Percentiles rank a stretch among this genome's conserved stretches.
Evolutionary conservation across 169 alveolate species (phyloP).

Genomic region (Fabrea salina): DNA sequence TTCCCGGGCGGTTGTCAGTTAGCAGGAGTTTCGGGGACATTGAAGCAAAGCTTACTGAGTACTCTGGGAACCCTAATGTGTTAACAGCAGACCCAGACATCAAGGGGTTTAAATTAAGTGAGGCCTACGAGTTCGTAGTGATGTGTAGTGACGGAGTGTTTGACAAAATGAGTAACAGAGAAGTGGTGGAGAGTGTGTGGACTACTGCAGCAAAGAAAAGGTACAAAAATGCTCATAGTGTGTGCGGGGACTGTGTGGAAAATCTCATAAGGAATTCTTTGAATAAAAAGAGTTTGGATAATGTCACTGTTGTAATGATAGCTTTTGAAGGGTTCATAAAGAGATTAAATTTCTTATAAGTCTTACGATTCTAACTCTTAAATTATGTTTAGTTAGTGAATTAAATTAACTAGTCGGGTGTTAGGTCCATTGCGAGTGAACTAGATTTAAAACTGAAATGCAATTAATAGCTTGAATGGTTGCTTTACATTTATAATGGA

Average conservation of each 20-base stretch:
- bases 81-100: slow-evolving; percentile 73
- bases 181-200: slow-evolving; percentile 53
- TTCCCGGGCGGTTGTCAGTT: slow-evolving; percentile 61
- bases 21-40: slow-evolving; percentile 34
- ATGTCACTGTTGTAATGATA: slow-evolving; percentile 74
- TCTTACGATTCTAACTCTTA: too few relatives aligned
- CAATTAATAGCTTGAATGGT: too few relatives aligned
- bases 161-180: slow-evolving; percentile 51
- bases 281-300: slow-evolving; percentile 68
- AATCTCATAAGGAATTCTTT: slow-evolving; percentile 50
- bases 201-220: slow-evolving; percentile 29
- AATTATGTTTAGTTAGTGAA: too few relatives aligned
- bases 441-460: too few relatives aligned
- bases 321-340: slow-evolving; percentile 50
- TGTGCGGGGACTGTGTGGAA: slow-evolving; percentile 62
- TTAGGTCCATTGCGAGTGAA: too few relatives aligned
- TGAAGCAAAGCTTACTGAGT: slow-evolving; percentile 62
- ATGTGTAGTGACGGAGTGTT: slow-evolving; percentile 72
- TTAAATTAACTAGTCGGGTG: too few relatives aligned
- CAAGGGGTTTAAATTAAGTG: slow-evolving; percentile 44
- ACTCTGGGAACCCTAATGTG: slow-evolving; percentile 70
- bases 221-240: slow-evolving; percentile 39
- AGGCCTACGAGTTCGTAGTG: slow-evolving; percentile 62
- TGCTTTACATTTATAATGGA: too few relatives aligned
- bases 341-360: too few relatives aligned